phyloP scores from a whole-genome alignment of 345 rosid species.

The Corymbia maculata region DNA sequence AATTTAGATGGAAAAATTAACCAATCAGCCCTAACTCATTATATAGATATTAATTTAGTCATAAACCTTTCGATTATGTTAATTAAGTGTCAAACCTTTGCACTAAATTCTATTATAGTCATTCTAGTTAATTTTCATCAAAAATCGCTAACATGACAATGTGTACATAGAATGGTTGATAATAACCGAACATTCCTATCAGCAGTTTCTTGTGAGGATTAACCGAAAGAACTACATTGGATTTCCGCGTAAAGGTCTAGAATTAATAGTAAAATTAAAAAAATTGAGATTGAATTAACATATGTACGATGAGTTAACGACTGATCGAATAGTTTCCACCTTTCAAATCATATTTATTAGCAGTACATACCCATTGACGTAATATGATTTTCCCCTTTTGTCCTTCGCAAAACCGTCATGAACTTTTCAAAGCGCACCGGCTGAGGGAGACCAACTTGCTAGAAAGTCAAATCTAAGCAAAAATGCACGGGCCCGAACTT shows the following conservation, averaged over 20 bases:
- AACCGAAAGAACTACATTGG: fast-evolving
- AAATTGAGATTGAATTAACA: too few species aligned
- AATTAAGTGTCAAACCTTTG: too few species aligned
- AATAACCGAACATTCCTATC: too few species aligned
- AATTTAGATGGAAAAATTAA: too few species aligned
- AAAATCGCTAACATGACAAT: too few species aligned
- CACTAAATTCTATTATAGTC: not conserved
- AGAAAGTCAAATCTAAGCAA: not conserved
- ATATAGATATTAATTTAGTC: not conserved
- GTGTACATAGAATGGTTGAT: too few species aligned
- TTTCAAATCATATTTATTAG: not conserved
- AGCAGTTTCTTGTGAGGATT: too few species aligned
- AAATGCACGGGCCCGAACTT: not conserved
- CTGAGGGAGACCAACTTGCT: not conserved
- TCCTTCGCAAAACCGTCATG: not conserved
- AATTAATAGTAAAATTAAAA: too few species aligned
- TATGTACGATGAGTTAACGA: too few species aligned
- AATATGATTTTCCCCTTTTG: not conserved
- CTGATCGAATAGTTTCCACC: not conserved
- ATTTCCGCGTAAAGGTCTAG: not conserved
- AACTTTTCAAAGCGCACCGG: not conserved
- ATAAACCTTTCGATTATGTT: too few species aligned
- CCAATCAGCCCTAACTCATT: too few species aligned
- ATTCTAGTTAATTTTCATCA: not conserved
- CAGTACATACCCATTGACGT: too few species aligned